Conservation (phyloP, 2,329 filamentous ascomycete genomes). For the Trichoderma pleuroti region DNA sequence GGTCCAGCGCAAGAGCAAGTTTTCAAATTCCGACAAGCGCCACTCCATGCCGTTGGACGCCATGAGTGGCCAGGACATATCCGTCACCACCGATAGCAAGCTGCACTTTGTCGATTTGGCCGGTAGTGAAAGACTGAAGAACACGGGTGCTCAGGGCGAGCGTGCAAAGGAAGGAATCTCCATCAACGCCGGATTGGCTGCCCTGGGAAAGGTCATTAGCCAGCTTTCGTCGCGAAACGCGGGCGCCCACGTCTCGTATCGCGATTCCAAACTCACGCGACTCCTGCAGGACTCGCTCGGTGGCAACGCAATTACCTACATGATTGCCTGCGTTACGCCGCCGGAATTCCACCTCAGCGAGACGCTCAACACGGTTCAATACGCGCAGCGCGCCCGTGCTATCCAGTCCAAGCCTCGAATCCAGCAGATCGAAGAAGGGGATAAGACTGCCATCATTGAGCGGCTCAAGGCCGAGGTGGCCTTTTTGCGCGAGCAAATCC, state of each 20-base stretch:
- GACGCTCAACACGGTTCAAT: slow-evolving; percentile 95
- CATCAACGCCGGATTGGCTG: slow-evolving; percentile 93
- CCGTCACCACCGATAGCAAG: slow-evolving; percentile 92
- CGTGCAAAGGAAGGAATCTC: slow-evolving; percentile 94
- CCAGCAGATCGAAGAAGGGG: slow-evolving; percentile 86
- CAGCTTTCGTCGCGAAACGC: slow-evolving; percentile 87
- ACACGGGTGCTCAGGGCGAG: slow-evolving; percentile 92
- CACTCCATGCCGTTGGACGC: slow-evolving; percentile 82
- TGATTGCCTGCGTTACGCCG: slow-evolving; percentile 97
- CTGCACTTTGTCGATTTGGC: slow-evolving; percentile 97
- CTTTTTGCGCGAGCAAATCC: slow-evolving; percentile 90
- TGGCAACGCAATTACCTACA: slow-evolving; percentile 96
- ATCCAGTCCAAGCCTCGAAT: slow-evolving; percentile 98
- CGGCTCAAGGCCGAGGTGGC: slow-evolving; percentile 89
- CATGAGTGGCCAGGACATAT: slow-evolving; percentile 61
- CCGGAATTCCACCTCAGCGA: slow-evolving; percentile 97
- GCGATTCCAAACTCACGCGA: slow-evolving; percentile 94
- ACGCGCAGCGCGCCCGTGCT: slow-evolving; percentile 89
- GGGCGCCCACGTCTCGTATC: slow-evolving; percentile 91
- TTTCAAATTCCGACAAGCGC: slow-evolving; percentile 69
- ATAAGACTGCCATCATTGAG: slow-evolving; percentile 92
- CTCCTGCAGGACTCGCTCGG: slow-evolving; percentile 94
- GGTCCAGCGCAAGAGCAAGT: slow-evolving; percentile 72
- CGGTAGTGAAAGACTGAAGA: slow-evolving; percentile 94
- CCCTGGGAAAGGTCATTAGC: slow-evolving; percentile 95